phyloP scores from a whole-genome alignment of 345 rosid genomes.

The Leavenworthia alabamica region DNA sequence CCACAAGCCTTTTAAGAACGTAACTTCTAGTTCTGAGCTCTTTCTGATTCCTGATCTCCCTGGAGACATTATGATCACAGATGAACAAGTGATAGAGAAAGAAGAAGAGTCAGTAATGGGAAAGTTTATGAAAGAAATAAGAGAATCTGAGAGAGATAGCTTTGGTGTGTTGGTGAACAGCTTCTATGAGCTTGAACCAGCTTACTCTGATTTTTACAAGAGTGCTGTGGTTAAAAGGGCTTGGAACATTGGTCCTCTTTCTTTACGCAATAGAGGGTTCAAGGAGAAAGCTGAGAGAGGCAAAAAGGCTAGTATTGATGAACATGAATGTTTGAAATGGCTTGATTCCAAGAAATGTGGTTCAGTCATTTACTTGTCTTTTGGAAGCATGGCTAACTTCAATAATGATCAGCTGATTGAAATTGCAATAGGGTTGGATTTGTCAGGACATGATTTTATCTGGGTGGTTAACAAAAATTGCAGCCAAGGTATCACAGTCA shows the following conservation, averaged over 20 bases:
- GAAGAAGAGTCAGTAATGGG: neutral
- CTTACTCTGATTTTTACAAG: slow-evolving; percentile 40
- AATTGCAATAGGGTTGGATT: slow-evolving; percentile 46
- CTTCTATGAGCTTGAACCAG: slow-evolving; percentile 65
- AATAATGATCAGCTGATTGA: slow-evolving; percentile 32
- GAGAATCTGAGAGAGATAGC: slow-evolving; percentile 44
- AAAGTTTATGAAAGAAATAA: slow-evolving; percentile 3
- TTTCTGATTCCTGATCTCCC: slow-evolving; percentile 50
- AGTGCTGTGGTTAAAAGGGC: slow-evolving; percentile 39
- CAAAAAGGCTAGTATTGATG: slow-evolving; percentile 23
- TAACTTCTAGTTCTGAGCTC: slow-evolving; percentile 36
- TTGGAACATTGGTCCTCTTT: slow-evolving; percentile 59
- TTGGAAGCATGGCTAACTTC: slow-evolving; percentile 38
- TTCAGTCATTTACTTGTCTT: slow-evolving; percentile 52
- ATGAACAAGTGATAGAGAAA: slow-evolving; percentile 23
- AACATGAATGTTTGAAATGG: slow-evolving; percentile 42
- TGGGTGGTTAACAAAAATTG: slow-evolving; percentile 42
- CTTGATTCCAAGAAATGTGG: slow-evolving; percentile 42
- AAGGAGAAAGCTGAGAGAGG: slow-evolving; percentile 45
- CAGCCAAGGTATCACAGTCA: slow-evolving; percentile 17
- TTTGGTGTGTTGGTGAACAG: slow-evolving; percentile 62
- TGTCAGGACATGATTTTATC: slow-evolving; percentile 44
- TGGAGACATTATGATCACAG: slow-evolving; percentile 37
- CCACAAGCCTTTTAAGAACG: slow-evolving; percentile 37
- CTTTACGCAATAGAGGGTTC: slow-evolving; percentile 26